phyloP scores from a whole-genome alignment of 257 asterid genomes.

The Solanum medicagineum region DNA sequence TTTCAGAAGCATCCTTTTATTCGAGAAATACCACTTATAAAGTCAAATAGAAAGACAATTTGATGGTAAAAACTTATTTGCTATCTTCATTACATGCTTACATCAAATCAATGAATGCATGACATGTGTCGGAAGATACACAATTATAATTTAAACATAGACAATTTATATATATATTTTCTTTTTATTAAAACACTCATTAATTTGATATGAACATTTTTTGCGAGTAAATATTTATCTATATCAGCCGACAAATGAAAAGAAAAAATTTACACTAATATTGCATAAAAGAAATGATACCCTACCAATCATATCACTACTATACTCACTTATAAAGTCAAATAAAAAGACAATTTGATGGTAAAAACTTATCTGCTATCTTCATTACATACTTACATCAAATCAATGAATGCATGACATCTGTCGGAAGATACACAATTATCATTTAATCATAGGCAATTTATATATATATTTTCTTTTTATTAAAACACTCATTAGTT shows the following conservation, averaged over 20 bases:
- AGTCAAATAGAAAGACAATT: neutral
- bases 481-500: too few species aligned
- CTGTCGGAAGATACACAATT: too few species aligned
- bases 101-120: neutral
- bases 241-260: too few species aligned
- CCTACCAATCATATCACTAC: neutral
- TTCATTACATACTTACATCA: neutral
- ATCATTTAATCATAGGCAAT: too few species aligned
- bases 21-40: neutral
- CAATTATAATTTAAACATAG: too few species aligned
- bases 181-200: too few species aligned
- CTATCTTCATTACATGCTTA: neutral
- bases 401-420: neutral
- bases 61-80: too few species aligned
- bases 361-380: too few species aligned
- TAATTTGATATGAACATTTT: too few species aligned
- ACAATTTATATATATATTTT: too few species aligned
- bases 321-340: neutral
- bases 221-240: too few species aligned
- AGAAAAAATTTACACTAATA: neutral
- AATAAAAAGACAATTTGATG: neutral
- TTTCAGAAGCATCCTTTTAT: neutral
- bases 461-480: too few species aligned
- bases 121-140: neutral
- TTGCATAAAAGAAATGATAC: neutral